Evolutionary conservation across 495 filamentous ascomycete species (phyloP).

Genomic region (Xylaria acuta): DNA sequence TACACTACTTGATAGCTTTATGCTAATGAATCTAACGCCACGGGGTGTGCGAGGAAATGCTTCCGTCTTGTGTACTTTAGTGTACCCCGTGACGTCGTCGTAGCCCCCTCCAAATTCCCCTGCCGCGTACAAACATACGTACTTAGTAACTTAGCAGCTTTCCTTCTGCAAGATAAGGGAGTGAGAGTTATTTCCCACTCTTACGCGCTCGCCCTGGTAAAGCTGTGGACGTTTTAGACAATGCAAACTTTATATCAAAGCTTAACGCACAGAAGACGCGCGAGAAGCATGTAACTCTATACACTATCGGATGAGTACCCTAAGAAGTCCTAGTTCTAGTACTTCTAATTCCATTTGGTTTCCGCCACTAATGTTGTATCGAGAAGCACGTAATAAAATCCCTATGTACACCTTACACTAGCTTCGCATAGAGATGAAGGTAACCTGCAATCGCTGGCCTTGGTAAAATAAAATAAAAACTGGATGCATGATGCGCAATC

Average conservation of each 20-base stretch:
- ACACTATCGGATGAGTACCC: neutral
- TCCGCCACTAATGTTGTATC: neutral
- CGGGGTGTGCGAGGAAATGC: conserved; percentile 3
- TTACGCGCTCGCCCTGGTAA: neutral
- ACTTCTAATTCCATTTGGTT: neutral
- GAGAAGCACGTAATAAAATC: neutral
- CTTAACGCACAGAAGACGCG: neutral
- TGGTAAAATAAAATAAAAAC: neutral
- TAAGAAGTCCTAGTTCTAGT: neutral
- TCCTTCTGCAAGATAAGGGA: neutral
- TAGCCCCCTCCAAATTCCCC: neutral
- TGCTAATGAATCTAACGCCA: neutral
- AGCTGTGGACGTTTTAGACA: neutral
- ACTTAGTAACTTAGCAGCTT: neutral
- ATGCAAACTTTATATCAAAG: neutral
- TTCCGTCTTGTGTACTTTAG: neutral
- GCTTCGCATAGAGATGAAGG: neutral
- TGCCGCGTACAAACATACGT: neutral
- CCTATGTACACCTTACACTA: neutral
- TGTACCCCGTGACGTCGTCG: neutral
- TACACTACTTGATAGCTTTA: neutral
- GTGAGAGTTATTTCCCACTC: neutral
- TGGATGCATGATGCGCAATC: neutral
- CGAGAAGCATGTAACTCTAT: neutral
- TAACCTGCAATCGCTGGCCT: neutral